A percentile compares a stretch with the other conserved stretches of the same genome.
phyloP scores from a whole-genome alignment of 495 filamentous ascomycete species.

The Lasiosphaeria ovina region DNA sequence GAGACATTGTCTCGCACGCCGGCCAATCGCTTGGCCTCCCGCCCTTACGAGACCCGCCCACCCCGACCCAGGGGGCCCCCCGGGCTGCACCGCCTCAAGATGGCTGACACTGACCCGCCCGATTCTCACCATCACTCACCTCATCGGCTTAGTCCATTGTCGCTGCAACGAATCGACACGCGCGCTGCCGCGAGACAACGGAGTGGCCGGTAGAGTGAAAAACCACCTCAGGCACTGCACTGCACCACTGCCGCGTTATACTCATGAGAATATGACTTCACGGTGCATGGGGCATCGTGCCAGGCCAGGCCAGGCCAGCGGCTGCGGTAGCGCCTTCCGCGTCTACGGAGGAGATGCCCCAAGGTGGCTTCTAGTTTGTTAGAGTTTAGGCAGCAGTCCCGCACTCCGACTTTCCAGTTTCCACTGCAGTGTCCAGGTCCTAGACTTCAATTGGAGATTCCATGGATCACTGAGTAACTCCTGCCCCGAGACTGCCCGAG shows the following conservation, averaged over 20 bases:
- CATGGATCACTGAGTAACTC: too few species aligned
- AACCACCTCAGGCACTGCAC: background rate
- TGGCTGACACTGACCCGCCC: constrained; percentile 4
- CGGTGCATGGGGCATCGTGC: background rate
- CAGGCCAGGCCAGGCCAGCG: background rate
- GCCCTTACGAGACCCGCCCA: background rate
- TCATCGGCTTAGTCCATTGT: background rate
- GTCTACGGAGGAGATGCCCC: background rate
- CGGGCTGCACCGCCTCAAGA: constrained; percentile 10
- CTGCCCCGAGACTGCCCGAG: too few species aligned
- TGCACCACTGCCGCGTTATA: background rate
- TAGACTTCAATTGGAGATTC: too few species aligned
- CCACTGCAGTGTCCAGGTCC: too few species aligned
- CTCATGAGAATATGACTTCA: background rate
- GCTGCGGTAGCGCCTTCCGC: background rate
- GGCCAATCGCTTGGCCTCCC: constrained; percentile 26
- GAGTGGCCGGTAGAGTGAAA: background rate
- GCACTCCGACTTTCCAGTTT: background rate
- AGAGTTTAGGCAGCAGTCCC: background rate
- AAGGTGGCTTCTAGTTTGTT: background rate
- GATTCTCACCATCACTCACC: constrained; percentile 6
- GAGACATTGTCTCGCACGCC: constrained; percentile 21
- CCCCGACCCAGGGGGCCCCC: background rate
- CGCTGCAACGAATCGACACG: background rate
- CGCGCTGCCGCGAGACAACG: background rate